Evolutionary conservation across 257 asterid species (phyloP).

Genomic region (Solanum megistacrolobum): DNA sequence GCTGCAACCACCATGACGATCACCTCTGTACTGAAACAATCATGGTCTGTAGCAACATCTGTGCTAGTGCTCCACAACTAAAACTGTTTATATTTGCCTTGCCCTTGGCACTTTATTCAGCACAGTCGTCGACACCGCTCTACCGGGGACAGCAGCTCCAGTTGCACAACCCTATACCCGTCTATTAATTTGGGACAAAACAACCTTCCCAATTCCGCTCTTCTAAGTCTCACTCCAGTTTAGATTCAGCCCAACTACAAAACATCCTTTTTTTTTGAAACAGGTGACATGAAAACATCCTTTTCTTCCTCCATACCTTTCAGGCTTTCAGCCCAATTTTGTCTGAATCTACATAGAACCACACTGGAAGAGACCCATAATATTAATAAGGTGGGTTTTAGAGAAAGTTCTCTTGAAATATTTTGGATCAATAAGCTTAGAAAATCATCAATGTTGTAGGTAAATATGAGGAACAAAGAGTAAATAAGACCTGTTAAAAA

Average conservation of each 20-base stretch:
- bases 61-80: not conserved
- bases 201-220: not conserved
- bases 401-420: not conserved
- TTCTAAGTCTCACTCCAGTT: not conserved
- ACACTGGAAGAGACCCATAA: not conserved
- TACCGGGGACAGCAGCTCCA: not conserved
- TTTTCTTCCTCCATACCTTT: not conserved
- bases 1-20: not conserved
- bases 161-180: not conserved
- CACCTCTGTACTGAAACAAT: not conserved
- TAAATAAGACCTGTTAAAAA: not conserved
- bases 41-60: not conserved
- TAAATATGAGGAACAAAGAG: not conserved
- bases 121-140: not conserved
- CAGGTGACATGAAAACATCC: not conserved
- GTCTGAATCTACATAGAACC: not conserved
- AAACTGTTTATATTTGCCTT: not conserved
- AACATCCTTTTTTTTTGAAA: not conserved
- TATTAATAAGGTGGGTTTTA: not conserved
- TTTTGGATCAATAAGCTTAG: not conserved
- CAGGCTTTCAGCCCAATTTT: not conserved
- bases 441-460: not conserved
- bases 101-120: not conserved
- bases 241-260: not conserved
- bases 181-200: not conserved